phyloP scores from a whole-genome alignment of 2,329 filamentous ascomycete species.

The Coniochaeta pulveracea region DNA sequence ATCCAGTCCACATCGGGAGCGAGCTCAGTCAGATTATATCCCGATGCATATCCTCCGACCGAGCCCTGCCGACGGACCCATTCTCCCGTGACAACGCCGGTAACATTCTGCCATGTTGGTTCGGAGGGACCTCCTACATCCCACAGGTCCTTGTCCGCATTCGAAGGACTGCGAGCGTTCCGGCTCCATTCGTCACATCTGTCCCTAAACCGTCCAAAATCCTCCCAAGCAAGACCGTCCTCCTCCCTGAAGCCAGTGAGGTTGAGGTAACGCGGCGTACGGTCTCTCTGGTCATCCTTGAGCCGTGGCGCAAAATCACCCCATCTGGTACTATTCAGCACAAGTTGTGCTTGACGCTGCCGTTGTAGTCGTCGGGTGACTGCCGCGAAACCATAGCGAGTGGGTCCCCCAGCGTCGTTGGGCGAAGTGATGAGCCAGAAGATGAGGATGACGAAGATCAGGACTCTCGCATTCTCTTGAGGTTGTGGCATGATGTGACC shows the following conservation, averaged over 20 bases:
- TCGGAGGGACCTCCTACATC: constrained; percentile 15
- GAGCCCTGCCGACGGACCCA: constrained; percentile 53
- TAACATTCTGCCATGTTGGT: constrained; percentile 66
- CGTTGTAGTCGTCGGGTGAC: constrained; percentile 40
- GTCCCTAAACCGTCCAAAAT: constrained; percentile 54
- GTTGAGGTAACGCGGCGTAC: constrained; percentile 42
- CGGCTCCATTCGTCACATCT: constrained; percentile 51
- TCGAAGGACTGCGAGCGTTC: constrained; percentile 28
- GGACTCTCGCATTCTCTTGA: constrained; percentile 30
- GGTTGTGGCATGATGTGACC: constrained; percentile 32
- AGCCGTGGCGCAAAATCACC: constrained; percentile 43
- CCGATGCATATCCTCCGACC: constrained; percentile 31
- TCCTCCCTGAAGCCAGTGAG: constrained; percentile 65
- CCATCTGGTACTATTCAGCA: constrained; percentile 46
- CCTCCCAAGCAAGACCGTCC: constrained; percentile 69
- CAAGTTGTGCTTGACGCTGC: constrained; percentile 37
- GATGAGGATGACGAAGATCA: constrained; percentile 31
- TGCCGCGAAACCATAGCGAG: constrained; percentile 28
- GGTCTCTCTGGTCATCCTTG: constrained; percentile 16
- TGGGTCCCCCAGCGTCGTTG: constrained; percentile 28
- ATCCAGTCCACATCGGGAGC: constrained; percentile 57
- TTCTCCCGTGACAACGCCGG: constrained; percentile 63
- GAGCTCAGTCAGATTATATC: constrained; percentile 54
- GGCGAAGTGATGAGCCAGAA: constrained; percentile 32
- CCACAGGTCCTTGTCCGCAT: constrained; percentile 15